Conservation (phyloP, 345 rosid genomes). For the Corchorus olitorius region DNA sequence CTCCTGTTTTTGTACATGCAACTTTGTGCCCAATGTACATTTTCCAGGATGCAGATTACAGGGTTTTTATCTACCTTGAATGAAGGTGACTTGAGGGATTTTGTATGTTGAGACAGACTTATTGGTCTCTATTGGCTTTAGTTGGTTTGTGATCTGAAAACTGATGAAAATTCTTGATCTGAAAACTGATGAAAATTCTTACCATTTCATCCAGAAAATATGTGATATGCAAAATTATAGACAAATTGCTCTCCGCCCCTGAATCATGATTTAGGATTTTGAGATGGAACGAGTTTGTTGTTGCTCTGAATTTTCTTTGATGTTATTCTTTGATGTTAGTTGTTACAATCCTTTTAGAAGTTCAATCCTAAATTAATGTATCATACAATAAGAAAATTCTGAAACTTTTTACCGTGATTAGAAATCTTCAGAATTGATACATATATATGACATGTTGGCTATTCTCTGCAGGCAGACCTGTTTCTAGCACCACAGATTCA, state of each 20-base stretch:
- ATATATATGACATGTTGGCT: not conserved
- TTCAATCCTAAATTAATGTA: not conserved
- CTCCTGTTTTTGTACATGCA: not conserved
- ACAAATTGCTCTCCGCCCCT: not conserved
- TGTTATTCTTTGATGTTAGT: not conserved
- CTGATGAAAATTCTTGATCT: not conserved
- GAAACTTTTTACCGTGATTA: not conserved
- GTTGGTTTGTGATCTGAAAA: too few species aligned
- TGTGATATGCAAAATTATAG: not conserved
- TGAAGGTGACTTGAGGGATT: not conserved
- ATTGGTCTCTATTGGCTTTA: not conserved
- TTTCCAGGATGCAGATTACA: not conserved
- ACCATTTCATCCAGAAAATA: not conserved
- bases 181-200: not conserved
- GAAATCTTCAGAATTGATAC: not conserved
- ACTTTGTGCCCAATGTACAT: not conserved
- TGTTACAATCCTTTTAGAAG: not conserved
- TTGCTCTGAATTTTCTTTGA: not conserved
- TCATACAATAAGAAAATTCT: not conserved
- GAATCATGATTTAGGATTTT: not conserved
- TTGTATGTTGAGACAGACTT: not conserved
- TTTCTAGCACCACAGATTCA: slow-evolving; percentile 75
- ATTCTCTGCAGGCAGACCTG: slow-evolving; percentile 70
- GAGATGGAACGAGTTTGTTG: not conserved
- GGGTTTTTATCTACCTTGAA: not conserved